Conservation (phyloP, 441 rosid genomes). For the Geranium incanum region DNA sequence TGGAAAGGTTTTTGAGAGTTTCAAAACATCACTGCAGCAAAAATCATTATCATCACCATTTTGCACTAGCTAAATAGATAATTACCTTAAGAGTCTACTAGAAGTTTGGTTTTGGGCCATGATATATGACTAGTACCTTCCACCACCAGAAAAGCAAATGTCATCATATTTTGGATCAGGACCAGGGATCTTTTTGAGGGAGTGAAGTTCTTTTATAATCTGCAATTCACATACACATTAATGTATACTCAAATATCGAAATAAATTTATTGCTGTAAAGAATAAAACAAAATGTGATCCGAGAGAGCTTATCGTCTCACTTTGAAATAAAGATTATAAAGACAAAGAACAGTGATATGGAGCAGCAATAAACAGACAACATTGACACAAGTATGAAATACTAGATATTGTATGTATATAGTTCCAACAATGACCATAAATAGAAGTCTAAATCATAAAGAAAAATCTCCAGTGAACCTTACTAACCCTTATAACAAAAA, state of each 20-base stretch:
- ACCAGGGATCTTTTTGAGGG: conserved; percentile 60
- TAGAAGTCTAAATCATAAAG: background rate
- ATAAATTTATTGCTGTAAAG: conserved; percentile 1
- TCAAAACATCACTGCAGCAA: conserved; percentile 42
- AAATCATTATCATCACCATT: conserved; percentile 20
- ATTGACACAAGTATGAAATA: background rate
- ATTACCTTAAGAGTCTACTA: no score
- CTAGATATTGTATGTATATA: background rate
- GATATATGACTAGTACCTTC: conserved; percentile 37
- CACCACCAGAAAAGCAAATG: conserved; percentile 67
- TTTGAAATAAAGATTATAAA: conserved; percentile 1
- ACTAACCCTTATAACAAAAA: background rate
- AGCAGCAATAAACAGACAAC: background rate
- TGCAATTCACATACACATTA: conserved; percentile 21
- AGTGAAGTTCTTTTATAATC: conserved; percentile 52
- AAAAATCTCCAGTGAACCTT: background rate
- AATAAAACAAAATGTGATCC: conserved; percentile 7
- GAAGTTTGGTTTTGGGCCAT: no score
- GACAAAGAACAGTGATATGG: conserved; percentile 1
- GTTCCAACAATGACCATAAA: background rate
- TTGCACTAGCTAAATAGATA: no score
- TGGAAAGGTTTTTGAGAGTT: conserved; percentile 59
- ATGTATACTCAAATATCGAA: conserved; percentile 10
- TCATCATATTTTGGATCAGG: conserved; percentile 89
- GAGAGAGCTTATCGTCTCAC: background rate